Base-by-base conservation (phyloP, 2,329 filamentous ascomycete genomes). In the Exophiala sp. region DNA sequence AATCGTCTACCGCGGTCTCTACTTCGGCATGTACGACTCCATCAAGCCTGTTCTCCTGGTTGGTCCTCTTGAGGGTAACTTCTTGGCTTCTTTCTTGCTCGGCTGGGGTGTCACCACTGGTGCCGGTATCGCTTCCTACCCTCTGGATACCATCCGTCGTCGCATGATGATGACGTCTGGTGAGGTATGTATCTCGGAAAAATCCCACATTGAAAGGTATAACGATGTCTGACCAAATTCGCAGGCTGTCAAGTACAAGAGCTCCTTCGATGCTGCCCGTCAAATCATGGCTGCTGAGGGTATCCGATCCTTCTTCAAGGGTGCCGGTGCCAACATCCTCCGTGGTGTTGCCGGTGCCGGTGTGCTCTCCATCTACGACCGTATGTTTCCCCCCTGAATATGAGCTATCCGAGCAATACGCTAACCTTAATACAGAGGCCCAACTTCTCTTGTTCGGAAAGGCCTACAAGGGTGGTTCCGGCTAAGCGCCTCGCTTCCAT, bases 11-110 rank as follows among this genome's bases (percentile, higher is more conserved):
- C 93, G 93, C 88, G 93, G 93, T 96, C 89, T 98, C 68, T 98
- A 98, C 90, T 98, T 98, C 86, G 93, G 93, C 74, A 86, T 98
- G 86, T 98, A 98, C 89, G 93, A 98, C 81, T 98, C 93, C 66
- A 85, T 98, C 83, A 98, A 98, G 89, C 93, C 93, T 67, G 88
- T 97, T 70, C 75, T 97, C 77, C 88, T 98, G 63, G 82, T 86
- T 73, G 93, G 93, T 73, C 60, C 72, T 74, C 88, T 98, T 67
- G 83, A 89, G 79, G 90, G 90, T 80, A 96, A 91, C 88, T 98
- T 98, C 90, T 80, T 98, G 70, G 93, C 93, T 74, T 98, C 93
- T 65, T 98, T 98, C 89, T 70, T 82, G 72, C 93, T 98, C 76
- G 93, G 93, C 73, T 98, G 93, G 93, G 79, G 81, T 76, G 93